These are phyloP conservation scores for Secale cereale DNA, from an alignment of 176 grass and related monocot genomes.

Conservation along the genomic window DNA sequence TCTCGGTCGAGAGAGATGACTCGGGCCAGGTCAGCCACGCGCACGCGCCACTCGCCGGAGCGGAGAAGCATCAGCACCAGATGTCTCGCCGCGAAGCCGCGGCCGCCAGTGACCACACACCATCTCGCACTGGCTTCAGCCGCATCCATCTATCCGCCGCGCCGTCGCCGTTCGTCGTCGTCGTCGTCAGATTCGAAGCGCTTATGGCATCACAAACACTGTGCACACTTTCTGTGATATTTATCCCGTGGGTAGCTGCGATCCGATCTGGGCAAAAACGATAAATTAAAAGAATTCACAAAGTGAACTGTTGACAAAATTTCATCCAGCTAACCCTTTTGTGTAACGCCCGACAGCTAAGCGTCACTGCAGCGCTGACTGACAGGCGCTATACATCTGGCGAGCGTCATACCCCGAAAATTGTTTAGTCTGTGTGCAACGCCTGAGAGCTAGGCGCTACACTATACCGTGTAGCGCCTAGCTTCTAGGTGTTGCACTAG, in stretches of 20 bases:
- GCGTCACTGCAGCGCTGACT: too few species aligned
- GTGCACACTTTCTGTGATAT: not conserved
- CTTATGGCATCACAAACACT: not conserved
- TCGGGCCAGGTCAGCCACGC: constrained; percentile 70
- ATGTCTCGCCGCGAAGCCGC: constrained; percentile 85
- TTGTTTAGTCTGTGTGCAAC: too few species aligned
- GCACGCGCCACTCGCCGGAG: constrained; percentile 70
- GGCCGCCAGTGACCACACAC: constrained; percentile 86
- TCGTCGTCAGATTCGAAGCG: constrained; percentile 26
- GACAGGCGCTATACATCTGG: too few species aligned
- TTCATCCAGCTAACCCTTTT: too few species aligned
- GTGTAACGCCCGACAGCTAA: too few species aligned
- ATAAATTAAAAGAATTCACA: too few species aligned
- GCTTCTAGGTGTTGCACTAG: too few species aligned
- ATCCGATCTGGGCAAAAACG: constrained; percentile 44
- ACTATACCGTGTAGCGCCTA: too few species aligned
- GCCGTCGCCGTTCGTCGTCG: not conserved
- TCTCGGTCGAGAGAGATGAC: constrained; percentile 57
- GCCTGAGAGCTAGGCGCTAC: too few species aligned
- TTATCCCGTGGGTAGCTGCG: not conserved
- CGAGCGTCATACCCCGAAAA: too few species aligned
- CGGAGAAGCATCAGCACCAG: constrained; percentile 71
- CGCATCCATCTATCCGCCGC: constrained; percentile 12
- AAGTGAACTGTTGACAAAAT: too few species aligned
- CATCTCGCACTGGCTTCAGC: constrained; percentile 29